Percentiles rank a stretch among this genome's conserved stretches.
Evolutionary conservation across 202 grass and related monocot genomes (phyloP).

Genomic region (Hordeum pubiflorum): DNA sequence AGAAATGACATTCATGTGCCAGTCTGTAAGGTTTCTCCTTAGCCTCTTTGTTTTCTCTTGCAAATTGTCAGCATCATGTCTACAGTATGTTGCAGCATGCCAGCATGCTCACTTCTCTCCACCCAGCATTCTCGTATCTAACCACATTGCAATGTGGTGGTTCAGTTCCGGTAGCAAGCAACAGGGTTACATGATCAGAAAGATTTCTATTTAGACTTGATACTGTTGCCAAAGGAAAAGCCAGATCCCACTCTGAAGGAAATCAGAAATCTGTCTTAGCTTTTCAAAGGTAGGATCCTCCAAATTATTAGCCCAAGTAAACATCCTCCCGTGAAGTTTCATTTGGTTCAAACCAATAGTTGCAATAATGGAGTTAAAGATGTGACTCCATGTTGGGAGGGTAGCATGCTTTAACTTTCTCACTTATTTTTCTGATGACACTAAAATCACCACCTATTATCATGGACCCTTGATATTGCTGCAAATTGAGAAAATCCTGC

Average conservation of each 20-base stretch:
- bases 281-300: no score
- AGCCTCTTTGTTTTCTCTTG: background rate
- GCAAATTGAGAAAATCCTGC: background rate
- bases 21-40: background rate
- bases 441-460: background rate
- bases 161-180: no score
- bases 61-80: background rate
- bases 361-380: no score
- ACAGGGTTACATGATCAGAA: no score
- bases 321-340: no score
- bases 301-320: no score
- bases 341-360: no score
- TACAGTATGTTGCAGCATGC: background rate
- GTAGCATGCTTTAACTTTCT: background rate
- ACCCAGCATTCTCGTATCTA: background rate
- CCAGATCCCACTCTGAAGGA: no score
- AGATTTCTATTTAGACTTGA: no score
- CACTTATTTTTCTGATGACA: background rate
- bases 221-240: no score
- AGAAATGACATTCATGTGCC: background rate
- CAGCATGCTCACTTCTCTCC: background rate
- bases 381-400: background rate
- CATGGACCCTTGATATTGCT: background rate
- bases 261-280: no score
- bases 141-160: no score